Percentiles rank a stretch among this genome's conserved stretches.
phyloP scores from a whole-genome alignment of 352 stramenopile genomes.

The Globisporangium recalcitrans region DNA sequence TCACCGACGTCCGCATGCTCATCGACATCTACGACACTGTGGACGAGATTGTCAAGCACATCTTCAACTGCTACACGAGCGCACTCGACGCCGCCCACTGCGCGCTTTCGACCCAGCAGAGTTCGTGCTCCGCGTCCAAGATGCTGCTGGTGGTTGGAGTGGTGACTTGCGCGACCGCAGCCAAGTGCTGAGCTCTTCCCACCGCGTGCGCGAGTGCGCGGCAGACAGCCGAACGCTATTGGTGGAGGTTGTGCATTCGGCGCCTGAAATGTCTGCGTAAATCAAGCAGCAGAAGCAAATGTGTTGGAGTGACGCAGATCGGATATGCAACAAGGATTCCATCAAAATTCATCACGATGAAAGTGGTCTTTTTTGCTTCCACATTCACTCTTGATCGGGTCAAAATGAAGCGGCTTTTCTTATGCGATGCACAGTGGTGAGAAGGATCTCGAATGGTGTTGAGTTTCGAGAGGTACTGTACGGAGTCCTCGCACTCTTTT shows the following conservation, averaged over 20 bases:
- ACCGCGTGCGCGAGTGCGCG: neutral
- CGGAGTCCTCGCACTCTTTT: too few relatives aligned
- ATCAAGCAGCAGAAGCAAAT: neutral
- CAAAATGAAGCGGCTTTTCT: neutral
- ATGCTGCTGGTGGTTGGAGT: neutral
- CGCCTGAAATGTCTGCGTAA: neutral
- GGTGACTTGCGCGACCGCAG: neutral
- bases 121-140: neutral
- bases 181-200: neutral
- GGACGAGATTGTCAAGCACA: neutral
- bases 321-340: neutral
- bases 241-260: neutral
- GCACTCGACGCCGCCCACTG: neutral
- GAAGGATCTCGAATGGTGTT: constrained; percentile 1
- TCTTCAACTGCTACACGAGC: neutral
- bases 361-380: neutral
- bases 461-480: neutral
- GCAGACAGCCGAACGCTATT: neutral
- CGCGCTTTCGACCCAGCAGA: neutral
- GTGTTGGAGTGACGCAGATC: too few relatives aligned
- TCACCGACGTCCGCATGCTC: neutral
- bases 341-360: neutral
- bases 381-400: neutral
- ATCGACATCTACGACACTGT: neutral
- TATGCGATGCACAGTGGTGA: neutral